phyloP scores from a whole-genome alignment of 192 early-diverging fungal genomes.

The Rhizophagus sp. region DNA sequence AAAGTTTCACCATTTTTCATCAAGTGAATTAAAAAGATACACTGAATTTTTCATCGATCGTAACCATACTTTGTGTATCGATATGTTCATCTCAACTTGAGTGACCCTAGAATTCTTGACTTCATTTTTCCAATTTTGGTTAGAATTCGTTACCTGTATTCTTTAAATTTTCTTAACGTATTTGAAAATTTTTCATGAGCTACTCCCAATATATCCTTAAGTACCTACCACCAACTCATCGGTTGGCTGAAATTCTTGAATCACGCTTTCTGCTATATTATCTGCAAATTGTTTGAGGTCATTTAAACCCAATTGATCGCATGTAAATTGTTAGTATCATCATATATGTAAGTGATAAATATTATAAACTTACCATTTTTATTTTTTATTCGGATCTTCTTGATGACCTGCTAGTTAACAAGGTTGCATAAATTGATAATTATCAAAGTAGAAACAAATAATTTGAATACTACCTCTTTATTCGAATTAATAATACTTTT shows the following conservation, averaged over 20 bases:
- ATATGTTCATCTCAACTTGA: no score
- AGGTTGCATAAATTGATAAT: background rate
- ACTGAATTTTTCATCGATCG: no score
- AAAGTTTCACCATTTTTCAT: no score
- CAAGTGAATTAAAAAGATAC: no score
- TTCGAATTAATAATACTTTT: background rate
- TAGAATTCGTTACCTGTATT: background rate
- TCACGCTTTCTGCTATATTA: background rate
- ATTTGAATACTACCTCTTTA: background rate
- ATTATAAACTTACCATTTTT: background rate
- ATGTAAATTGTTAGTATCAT: no score
- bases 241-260: background rate
- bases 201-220: background rate
- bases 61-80: no score
- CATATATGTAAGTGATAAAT: no score
- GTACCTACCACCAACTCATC: background rate
- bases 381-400: background rate
- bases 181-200: background rate
- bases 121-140: no score
- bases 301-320: no score
- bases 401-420: background rate
- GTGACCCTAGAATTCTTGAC: no score
- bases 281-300: background rate
- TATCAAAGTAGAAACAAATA: background rate
- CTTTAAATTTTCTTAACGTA: background rate